Evolutionary conservation across 352 stramenopile genomes (phyloP), one percentile per base, ranked within the genome.

Genomic region (Globisporangium splendens): DNA sequence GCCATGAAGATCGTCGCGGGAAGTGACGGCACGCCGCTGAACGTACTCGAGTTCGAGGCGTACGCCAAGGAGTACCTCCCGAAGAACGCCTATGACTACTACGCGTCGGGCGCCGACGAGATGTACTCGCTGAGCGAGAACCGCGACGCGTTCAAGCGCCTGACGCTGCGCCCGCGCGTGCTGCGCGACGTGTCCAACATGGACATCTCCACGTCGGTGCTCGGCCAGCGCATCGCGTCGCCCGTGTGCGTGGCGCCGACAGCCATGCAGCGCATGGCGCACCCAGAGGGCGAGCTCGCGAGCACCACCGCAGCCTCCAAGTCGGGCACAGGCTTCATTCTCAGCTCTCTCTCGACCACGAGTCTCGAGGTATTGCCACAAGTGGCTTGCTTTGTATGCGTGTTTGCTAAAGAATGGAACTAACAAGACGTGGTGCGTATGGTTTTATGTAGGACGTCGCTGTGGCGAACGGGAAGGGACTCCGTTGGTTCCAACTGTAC

Each of bases 401-500:
- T n/a, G n/a, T n/a, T n/a, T n/a, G n/a, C n/a, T n/a, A n/a, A n/a
- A n/a, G n/a, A n/a, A n/a, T n/a, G n/a, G n/a, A n/a, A n/a, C n/a
- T n/a, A n/a, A n/a, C n/a, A n/a, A n/a, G n/a, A n/a, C n/a, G n/a
- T n/a, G n/a, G n/a, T n/a, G n/a, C n/a, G n/a, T n/a, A n/a, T n/a
- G n/a, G n/a, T n/a, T n/a, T n/a, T 35, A 4, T 46, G 33, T 51
- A 91, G 62, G 73, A 86, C 13, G 77, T 87, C 6, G 77, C 73
- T 1, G 59, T 69, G 46, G 86, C 77, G 8, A 89, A 87, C 52
- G 70, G 75, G 7, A 54, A 88, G 49, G 91, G 91, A 10, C 76
- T 97, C 15, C 94, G 96, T 56, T 96, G 96, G 63, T 98, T 96
- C 68, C 95, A 98, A 65, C 79, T 98, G 38, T 98, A 98, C 69